Base-by-base conservation (phyloP, 306 rosid genomes). In the Glycine soja region DNA sequence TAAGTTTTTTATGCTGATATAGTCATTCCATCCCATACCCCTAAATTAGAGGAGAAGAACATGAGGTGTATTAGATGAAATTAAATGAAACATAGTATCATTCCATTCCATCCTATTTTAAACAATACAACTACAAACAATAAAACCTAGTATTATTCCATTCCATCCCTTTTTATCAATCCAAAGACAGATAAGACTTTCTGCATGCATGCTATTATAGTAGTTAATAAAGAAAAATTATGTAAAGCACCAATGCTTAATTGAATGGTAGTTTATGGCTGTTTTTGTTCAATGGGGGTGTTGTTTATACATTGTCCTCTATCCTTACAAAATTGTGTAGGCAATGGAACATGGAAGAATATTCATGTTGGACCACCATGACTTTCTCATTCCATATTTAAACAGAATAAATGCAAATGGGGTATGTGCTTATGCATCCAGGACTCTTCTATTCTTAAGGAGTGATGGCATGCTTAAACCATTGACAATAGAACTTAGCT, bases 301-400 rank as follows among this genome's bases (percentile, higher is more conserved):
- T 24, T 24, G 30, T 24, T 24, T 24, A 24, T 24, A 24, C 2
- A 24, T 24, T 24, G 30, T 24, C 30, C 30, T 24, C 2, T 24
- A 1, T 24, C 30, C 30, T 24, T 24, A 0, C 30, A 24, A 24
- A 34, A 40, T 8, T 76, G 79, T 64, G 53, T 79, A 93, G 97
- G 97, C 97, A 73, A 34, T 91, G 79, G 53, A 77, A 7, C 68
- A 74, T 0, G 3, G 87, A 79, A 90, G 87, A 78, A 67, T 93
- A n/a, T 82, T 90, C 86, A 87, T 89, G 73, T 66, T 93, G 80
- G 94, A 91, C 40, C 92, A 91, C 83, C 92, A 89, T 89, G 94
- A 93, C 82, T 86, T 86, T 65, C 87, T 91, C 52, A 83, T 87
- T 70, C 94, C 92, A 74, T 87, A 86, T 81, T 78, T 93, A 76